Evolutionary conservation across 2,329 filamentous ascomycete genomes (phyloP).

Genomic region (Talaromyces funiculosus): DNA sequence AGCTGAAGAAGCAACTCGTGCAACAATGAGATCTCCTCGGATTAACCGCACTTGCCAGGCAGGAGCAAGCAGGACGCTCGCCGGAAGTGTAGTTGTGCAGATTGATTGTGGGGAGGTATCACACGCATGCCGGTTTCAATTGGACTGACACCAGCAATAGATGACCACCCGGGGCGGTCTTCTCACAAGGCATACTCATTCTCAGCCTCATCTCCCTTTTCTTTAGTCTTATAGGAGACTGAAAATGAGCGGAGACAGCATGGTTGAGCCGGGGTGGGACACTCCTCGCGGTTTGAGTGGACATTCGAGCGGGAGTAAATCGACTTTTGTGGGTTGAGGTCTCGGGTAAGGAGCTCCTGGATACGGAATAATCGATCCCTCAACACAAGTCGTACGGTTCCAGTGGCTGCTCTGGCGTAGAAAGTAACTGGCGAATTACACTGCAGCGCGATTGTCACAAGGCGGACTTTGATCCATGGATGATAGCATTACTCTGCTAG

Average conservation of each 20-base stretch:
- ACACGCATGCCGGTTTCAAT: neutral
- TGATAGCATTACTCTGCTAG: neutral
- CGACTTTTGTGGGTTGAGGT: neutral
- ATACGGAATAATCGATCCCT: no score
- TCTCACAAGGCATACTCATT: neutral
- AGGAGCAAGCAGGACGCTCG: neutral
- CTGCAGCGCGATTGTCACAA: slow-evolving; percentile 3
- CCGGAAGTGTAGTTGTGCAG: neutral
- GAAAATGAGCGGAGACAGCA: neutral
- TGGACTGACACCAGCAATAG: neutral
- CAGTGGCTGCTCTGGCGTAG: no score
- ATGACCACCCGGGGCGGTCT: neutral
- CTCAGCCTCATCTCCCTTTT: neutral
- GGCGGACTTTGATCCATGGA: neutral
- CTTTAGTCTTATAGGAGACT: neutral
- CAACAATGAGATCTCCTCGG: neutral
- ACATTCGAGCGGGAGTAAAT: neutral
- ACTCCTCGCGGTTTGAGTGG: neutral
- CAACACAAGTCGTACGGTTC: neutral
- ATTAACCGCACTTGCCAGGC: neutral
- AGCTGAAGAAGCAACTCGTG: neutral
- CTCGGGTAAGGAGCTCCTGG: no score
- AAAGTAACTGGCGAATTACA: no score
- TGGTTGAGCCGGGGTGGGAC: neutral
- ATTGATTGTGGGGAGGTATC: neutral